Evolutionary conservation across 768 basidiomycete genomes (phyloP).

Genomic region (Rhizopogon vesiculosus): DNA sequence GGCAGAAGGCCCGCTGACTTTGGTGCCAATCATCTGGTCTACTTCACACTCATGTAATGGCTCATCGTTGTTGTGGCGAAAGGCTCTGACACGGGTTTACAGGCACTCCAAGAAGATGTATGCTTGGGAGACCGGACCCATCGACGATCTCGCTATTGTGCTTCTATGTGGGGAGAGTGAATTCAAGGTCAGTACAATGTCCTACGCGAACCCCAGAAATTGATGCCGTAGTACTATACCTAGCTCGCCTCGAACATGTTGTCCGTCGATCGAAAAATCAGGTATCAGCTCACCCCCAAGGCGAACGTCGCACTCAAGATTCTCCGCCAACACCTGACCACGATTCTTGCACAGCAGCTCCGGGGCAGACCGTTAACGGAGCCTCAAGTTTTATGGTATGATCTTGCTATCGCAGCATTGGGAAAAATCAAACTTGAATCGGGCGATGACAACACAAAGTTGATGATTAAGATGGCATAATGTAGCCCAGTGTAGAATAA

Average conservation of each 20-base stretch:
- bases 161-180: constrained; percentile 89
- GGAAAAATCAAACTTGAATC: constrained; percentile 43
- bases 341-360: constrained; percentile 61
- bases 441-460: constrained; percentile 16
- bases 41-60: constrained; percentile 84
- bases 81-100: constrained; percentile 5
- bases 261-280: constrained; percentile 82
- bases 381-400: constrained; percentile 68
- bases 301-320: constrained; percentile 75
- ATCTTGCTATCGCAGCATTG: constrained; percentile 58
- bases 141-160: constrained; percentile 77
- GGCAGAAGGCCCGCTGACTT: constrained; percentile 62
- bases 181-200: constrained; percentile 57
- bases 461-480: constrained; percentile 9
- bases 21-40: constrained; percentile 67
- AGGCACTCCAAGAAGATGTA: constrained; percentile 95
- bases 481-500: background rate
- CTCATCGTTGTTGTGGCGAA: background rate
- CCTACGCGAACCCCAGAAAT: background rate
- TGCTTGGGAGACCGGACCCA: constrained; percentile 89
- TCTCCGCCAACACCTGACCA: constrained; percentile 60
- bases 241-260: constrained; percentile 71
- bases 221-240: constrained; percentile 1
- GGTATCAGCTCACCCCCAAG: constrained; percentile 65
- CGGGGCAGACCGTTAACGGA: constrained; percentile 55